Evolutionary conservation across 768 basidiomycete species (phyloP), one percentile per base, ranked within the genome.

Genomic region (Hypholoma sublateritium): DNA sequence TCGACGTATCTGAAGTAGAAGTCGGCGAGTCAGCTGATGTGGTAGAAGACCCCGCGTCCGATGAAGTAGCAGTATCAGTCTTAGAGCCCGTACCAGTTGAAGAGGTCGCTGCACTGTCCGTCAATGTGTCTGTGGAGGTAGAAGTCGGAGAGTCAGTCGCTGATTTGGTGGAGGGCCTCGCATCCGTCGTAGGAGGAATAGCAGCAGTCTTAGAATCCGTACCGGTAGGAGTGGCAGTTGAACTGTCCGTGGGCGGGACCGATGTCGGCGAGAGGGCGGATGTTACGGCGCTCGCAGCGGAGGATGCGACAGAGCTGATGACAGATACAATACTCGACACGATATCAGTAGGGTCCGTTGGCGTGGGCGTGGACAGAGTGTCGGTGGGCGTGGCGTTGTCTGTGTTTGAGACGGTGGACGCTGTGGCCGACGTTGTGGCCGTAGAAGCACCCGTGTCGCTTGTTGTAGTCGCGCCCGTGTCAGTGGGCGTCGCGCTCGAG

Each of bases 21-120:
- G 41, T 28, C 17, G 52, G 24, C 11, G 52, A 42, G 28, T 53
- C 52, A 17, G 50, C 14, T 24, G 55, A 4, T n/a, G 46, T 17
- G 44, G 57, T 24, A 45, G 50, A 43, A 24, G 57, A 21, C 37
- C 21, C 45, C 11, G 48, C 50, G 47, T 45, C 41, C 24, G 50
- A n/a, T 21, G 50, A 21, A 35, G 50, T 22, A 35, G 35, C 12
- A 12, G 17, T 8, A 50, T 7, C 21, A n/a, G 47, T 28, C 28
- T 32, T 32, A 19, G 46, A 48, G 25, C 25, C 46, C 46, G 46
- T 48, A 25, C 24, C 46, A 8, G 46, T 25, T 16, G 22, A 16
- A 13, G 39, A 41, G 39, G 16, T 41, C 8, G 46, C 5, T 19
- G 46, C 16, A 16, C 24, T 22, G 32, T n/a, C n/a, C 7, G 46